Percentiles rank a stretch among this genome's conserved stretches.
Conservation (phyloP, 495 filamentous ascomycete species). For the Staphylotrichum tortipilum region DNA sequence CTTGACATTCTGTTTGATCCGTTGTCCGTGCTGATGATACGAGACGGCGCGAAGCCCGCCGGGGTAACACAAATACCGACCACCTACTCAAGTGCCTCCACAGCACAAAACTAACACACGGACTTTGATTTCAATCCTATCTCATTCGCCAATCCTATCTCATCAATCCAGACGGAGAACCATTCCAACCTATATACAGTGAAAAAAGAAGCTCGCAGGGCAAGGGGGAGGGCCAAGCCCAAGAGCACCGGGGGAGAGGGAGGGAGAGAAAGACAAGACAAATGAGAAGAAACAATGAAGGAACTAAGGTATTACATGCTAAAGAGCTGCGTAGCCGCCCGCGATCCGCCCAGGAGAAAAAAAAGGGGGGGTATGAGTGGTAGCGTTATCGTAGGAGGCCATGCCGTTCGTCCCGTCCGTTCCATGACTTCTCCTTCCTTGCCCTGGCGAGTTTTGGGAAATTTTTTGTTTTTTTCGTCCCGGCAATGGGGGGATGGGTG, state of each 20-base stretch:
- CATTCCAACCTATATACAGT: constrained; percentile 20
- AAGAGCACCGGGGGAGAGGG: constrained; percentile 6
- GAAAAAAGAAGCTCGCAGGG: constrained; percentile 6
- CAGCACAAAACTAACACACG: neutral
- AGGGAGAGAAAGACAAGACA: constrained; percentile 17
- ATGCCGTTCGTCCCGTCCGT: constrained; percentile 14
- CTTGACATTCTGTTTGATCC: too few species aligned
- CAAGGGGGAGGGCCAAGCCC: constrained; percentile 3
- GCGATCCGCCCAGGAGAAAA: constrained; percentile 23
- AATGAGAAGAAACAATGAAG: constrained; percentile 15
- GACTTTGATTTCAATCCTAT: constrained; percentile 8
- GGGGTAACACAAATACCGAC: too few species aligned
- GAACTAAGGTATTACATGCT: constrained; percentile 43
- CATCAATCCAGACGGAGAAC: constrained; percentile 20
- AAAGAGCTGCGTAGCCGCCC: constrained; percentile 29
- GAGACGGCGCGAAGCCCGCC: too few species aligned
- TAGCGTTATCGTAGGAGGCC: constrained; percentile 40
- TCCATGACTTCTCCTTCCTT: constrained; percentile 1
- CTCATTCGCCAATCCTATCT: constrained; percentile 25
- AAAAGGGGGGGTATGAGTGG: constrained; percentile 32
- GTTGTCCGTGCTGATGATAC: too few species aligned
- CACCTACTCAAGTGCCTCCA: neutral
- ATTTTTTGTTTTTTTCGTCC: neutral
- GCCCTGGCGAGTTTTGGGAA: neutral
- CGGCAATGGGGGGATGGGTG: constrained; percentile 1